These are phyloP conservation scores for Capsella rubella DNA, from an alignment of 441 rosid genomes.

Conservation along the genomic window DNA sequence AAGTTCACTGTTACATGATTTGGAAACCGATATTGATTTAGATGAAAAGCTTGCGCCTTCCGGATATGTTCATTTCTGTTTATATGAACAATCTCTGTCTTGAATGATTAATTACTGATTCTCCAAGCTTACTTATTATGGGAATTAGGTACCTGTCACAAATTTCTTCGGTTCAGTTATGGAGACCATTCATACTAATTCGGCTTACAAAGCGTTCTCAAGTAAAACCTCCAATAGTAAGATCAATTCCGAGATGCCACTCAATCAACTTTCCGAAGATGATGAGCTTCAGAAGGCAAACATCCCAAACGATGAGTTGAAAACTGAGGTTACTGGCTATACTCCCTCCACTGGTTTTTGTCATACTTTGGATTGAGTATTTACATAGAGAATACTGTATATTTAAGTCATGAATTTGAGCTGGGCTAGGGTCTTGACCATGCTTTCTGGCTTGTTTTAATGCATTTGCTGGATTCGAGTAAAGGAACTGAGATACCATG, in stretches of 20 bases:
- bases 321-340: conserved; percentile 54
- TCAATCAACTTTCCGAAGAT: conserved; percentile 45
- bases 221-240: conserved; percentile 43
- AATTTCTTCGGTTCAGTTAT: conserved; percentile 96
- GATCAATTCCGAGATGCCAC: conserved; percentile 40
- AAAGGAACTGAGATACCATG: conserved; percentile 1
- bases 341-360: background rate
- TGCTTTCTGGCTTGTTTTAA: conserved; percentile 2
- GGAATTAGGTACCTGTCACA: conserved; percentile 84
- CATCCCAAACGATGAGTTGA: conserved; percentile 36
- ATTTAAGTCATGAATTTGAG: background rate
- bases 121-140: conserved; percentile 31
- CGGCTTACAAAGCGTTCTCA: conserved; percentile 60
- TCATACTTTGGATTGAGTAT: background rate
- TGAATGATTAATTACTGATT: conserved; percentile 22
- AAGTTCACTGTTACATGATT: conserved; percentile 5
- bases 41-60: conserved; percentile 15
- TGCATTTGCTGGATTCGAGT: conserved; percentile 12
- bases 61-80: background rate
- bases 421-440: conserved; percentile 22
- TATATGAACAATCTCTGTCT: background rate
- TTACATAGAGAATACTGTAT: background rate
- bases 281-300: conserved; percentile 37
- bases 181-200: conserved; percentile 90
- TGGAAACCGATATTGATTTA: conserved; percentile 5